Evolutionary conservation across 2,329 filamentous ascomycete species (phyloP), one percentile per base, ranked within the genome.

Genomic region (Cytospora mali): DNA sequence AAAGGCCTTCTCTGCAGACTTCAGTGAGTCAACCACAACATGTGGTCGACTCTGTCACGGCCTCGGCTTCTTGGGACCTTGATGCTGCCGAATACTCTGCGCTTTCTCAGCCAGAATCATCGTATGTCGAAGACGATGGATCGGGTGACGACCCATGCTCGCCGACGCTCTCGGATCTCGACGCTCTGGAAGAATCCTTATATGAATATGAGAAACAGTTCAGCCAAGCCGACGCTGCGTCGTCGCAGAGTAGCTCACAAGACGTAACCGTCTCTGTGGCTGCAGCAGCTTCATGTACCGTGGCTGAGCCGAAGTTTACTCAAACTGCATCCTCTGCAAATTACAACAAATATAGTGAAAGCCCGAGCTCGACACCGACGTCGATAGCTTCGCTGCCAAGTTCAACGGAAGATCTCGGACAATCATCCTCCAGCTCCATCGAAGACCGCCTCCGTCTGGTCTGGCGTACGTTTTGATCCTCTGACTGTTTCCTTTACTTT

Each of bases 161-260:
- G 21, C 61, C 63, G 21, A 65, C 63, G 4, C 6, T 48, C 21
- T 65, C 63, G 10, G 63, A 65, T 5, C 18, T 63, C 4, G 63
- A 65, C 9, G 63, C 63, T 11, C 21, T 63, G 28, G 63, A 65
- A 14, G 56, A 62, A 35, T 62, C 56, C 11, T 54, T 59, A 14
- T 42, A 28, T n/a, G 48, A 49, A 4, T 27, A 57, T 10, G 60
- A 56, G 10, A 25, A 42, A 6, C 46, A 50, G 60, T 58, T 52
- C 10, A 39, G 46, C 39, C 27, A 54, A 25, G 55, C 18, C 35
- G 35, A 55, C 28, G 18, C 29, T 9, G 52, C 23, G 9, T 35
- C 50, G n/a, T 11, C 21, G 6, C 50, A 60, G 33, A 35, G 33
- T 33, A 60, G 57, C 28, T 52, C 39, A 35, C 29, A 25, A 27